phyloP scores from a whole-genome alignment of 805 yeast genomes.

The Metschnikowia santaceciliae region DNA sequence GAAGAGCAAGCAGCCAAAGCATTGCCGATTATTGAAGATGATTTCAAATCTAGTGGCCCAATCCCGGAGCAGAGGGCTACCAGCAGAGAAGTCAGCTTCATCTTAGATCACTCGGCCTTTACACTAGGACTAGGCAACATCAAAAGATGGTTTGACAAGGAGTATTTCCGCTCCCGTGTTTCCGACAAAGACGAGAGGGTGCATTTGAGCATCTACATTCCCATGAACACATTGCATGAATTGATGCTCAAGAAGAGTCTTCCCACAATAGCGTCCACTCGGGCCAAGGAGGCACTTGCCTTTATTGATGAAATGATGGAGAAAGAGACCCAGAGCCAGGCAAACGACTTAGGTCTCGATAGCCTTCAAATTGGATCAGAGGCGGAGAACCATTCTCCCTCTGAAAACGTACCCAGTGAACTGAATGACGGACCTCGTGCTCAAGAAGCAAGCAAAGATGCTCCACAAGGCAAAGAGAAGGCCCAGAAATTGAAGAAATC shows the following conservation, averaged over 20 bases:
- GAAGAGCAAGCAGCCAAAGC: not conserved
- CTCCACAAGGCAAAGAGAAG: not conserved
- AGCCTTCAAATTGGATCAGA: constrained; percentile 2
- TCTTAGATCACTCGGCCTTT: constrained; percentile 65
- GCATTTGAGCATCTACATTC: constrained; percentile 43
- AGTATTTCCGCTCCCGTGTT: constrained; percentile 27
- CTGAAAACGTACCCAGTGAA: not conserved
- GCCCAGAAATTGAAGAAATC: not conserved
- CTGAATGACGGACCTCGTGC: not conserved
- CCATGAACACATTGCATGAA: constrained; percentile 40
- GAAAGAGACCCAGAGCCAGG: constrained; percentile 7
- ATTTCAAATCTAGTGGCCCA: not conserved
- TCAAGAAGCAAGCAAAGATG: not conserved
- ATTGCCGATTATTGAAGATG: not conserved
- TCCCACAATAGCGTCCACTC: constrained; percentile 51
- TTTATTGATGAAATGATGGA: constrained; percentile 51
- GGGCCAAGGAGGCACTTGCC: constrained; percentile 61
- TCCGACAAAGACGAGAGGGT: constrained; percentile 18
- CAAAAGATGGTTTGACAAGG: constrained; percentile 54
- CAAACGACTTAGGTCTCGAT: constrained; percentile 1
- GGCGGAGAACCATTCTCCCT: not conserved
- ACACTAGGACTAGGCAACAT: constrained; percentile 67
- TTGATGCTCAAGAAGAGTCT: constrained; percentile 35
- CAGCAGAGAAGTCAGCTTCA: constrained; percentile 33
- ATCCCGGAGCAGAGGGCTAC: not conserved